Evolutionary conservation across 805 yeast genomes (phyloP).

Genomic region (Candida khao-thaluensis): DNA sequence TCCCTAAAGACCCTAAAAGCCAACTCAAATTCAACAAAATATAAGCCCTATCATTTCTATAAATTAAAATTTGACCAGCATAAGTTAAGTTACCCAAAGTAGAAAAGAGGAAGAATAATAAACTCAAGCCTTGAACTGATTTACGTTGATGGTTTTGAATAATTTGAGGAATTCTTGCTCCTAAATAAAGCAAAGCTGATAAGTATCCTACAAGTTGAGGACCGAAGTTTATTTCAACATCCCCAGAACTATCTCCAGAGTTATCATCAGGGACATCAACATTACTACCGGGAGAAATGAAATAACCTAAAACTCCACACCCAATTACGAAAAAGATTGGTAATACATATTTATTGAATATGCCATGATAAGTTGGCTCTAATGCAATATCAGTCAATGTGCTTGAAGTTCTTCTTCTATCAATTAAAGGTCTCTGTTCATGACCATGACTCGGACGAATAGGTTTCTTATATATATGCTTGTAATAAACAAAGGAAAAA

Average conservation of each 20-base stretch:
- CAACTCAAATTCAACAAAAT: constrained; percentile 65
- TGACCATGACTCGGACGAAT: constrained; percentile 4
- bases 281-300: constrained; percentile 39
- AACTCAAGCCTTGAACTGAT: constrained; percentile 83
- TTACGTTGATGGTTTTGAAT: constrained; percentile 72
- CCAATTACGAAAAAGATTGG: constrained; percentile 62
- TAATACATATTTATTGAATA: constrained; percentile 50
- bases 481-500: constrained; percentile 57
- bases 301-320: constrained; percentile 63
- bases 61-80: constrained; percentile 69
- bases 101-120: constrained; percentile 73
- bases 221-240: constrained; percentile 40
- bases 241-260: neutral
- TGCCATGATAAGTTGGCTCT: constrained; percentile 46
- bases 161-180: constrained; percentile 83
- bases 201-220: constrained; percentile 71
- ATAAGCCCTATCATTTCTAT: constrained; percentile 60
- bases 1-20: constrained; percentile 77
- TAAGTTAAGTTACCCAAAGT: constrained; percentile 74
- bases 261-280: neutral
- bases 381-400: constrained; percentile 49
- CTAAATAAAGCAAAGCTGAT: constrained; percentile 65
- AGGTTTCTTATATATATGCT: constrained; percentile 29
- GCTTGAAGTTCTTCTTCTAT: constrained; percentile 48
- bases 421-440: constrained; percentile 33